Base-by-base conservation (phyloP, 225 moss, liverwort and hornwort species). In the Antitrichia curtipendula region DNA sequence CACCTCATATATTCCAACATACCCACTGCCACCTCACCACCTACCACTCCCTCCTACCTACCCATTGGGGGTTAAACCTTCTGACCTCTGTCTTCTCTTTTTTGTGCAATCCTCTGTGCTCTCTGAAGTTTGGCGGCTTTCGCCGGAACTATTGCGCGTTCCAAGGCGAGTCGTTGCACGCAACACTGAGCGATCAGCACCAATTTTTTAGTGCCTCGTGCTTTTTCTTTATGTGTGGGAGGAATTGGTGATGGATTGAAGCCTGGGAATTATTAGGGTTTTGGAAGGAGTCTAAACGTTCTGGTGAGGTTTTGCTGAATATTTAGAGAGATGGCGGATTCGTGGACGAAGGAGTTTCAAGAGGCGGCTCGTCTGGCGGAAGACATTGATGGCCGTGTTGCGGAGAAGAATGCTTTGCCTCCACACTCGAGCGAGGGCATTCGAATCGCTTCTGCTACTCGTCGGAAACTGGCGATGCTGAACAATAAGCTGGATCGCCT, bases 331-430 rank as follows among this genome's bases (percentile, higher is more conserved):
- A 93, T 93, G 90, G 93, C 95, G 90, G 98, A 98, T 86, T 93
- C 96, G 41, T 98, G 98, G 98, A 89, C 94, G 90, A 96, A 94
- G 90, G 98, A 98, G 89, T 98, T 96, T 81, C 94, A 98, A 80
- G 98, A 98, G 87, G 94, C 96, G 56, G 84, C 90, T 89, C 92
- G 94, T 50, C 85, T 98, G 69, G 93, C 95, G 80, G 98, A 96
- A 75, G 96, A 98, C 40, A 92, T 98, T 24, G 88, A 96, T 78
- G 95, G 92, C 20, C 91, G 96, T 41, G 87, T 96, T 52, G 92
- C 92, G 89, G 96, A 98, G 94, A 94, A 96, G 85, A 95, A 94
- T 86, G 90, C 75, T 63, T 82, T 98, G 87, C 75, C 96, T 62
- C 75, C 96, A 22, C 95, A 96, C 54, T 92, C 95, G 14, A 89